Base-by-base conservation (phyloP, 768 basidiomycete species). In the Mycena vitilis region DNA sequence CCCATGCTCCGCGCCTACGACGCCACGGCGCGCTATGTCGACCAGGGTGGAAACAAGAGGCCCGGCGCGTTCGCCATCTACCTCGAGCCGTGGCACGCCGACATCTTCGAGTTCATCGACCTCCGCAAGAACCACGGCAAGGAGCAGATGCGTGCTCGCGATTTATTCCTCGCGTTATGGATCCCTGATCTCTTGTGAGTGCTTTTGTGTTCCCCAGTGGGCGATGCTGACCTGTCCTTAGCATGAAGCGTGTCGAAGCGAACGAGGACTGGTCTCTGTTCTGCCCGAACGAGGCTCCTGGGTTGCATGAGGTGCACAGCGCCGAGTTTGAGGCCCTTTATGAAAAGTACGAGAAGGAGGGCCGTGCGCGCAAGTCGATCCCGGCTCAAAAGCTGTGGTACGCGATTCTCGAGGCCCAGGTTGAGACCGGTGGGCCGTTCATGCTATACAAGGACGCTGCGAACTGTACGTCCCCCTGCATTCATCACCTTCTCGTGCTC, bases 331-430 rank as follows among this genome's bases (percentile, higher is more conserved):
- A 96, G 75, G 87, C 84, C 1, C 82, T 97, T 30, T 98, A 92
- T 78, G 89, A 89, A 75, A 88, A 86, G 69, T 99, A 99, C 75
- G 97, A 99, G 82, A 86, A 85, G 64, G 96, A 96, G 78, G 96
- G 96, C 22, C 90, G 94, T 36, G 92, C 91, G 4, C 90, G 91
- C 75, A 93, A 92, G 84, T 86, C 88, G 18, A 82, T 99, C 71
- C 90, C 95, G 49, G 98, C 98, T 5, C 98, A 99, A 80, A 98
- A 99, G 82, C 88, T 99, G 47, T 99, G 98, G 97, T 98, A 98
- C 77, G 96, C 96, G 36, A 90, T 99, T 73, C 83, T 99, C 44
- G 98, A 99, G 76, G 90, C 96, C 16, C 98, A 99, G 81, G 95
- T 97, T 73, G 98, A 99, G 83, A 99, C 98, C 1, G 98, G 98